Conservation (phyloP, 306 rosid genomes). For the Castanea crenata region DNA sequence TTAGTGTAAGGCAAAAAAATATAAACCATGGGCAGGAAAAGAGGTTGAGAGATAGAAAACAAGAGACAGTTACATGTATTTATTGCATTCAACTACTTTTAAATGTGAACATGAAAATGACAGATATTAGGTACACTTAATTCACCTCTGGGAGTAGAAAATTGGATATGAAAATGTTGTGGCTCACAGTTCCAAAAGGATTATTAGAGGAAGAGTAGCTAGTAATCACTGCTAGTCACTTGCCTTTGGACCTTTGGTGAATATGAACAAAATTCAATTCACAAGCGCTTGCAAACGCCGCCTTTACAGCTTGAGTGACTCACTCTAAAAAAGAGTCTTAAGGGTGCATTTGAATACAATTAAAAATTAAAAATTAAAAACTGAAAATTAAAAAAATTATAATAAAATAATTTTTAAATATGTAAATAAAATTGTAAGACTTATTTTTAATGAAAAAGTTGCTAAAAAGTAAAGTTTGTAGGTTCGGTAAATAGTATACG, state of each 20-base stretch:
- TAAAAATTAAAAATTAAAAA: too few relatives aligned
- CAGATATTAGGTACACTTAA: not conserved
- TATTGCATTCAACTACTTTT: slow-evolving; percentile 38
- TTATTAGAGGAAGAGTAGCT: not conserved
- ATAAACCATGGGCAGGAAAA: not conserved
- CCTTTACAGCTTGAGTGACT: too few relatives aligned
- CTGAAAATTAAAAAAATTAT: too few relatives aligned
- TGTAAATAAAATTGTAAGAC: too few relatives aligned
- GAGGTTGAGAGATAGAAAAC: slow-evolving; percentile 9
- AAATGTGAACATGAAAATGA: not conserved
- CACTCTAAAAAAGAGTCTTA: too few relatives aligned
- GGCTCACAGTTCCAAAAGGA: slow-evolving; percentile 20
- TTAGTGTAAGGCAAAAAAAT: not conserved
- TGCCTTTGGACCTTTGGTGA: not conserved
- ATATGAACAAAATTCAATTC: not conserved
- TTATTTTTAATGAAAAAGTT: too few relatives aligned
- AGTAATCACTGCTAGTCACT: not conserved
- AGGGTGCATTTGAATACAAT: too few relatives aligned
- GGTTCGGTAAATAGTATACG: too few relatives aligned
- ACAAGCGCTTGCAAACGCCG: too few relatives aligned
- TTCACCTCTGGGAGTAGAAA: slow-evolving; percentile 1
- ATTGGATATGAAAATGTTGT: slow-evolving; percentile 3
- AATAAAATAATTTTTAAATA: too few relatives aligned
- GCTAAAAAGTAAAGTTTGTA: too few relatives aligned
- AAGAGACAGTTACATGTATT: not conserved